These are phyloP conservation scores for Podila epigama DNA, from an alignment of 192 early-diverging fungal species.

Conservation along the genomic window DNA sequence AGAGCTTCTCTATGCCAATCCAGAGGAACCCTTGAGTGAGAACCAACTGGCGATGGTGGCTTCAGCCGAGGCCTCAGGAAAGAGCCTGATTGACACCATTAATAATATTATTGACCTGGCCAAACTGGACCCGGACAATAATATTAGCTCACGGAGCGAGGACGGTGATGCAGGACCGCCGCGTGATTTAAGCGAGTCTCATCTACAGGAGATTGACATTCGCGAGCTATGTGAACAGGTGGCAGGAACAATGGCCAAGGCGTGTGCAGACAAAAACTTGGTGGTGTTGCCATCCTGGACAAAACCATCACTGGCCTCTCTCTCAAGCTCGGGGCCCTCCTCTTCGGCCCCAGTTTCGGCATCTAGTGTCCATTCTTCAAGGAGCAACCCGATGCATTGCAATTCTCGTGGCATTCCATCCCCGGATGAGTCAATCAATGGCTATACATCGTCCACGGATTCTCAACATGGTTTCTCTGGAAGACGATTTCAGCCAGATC, in stretches of 20 bases:
- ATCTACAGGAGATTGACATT: slow-evolving; percentile 20
- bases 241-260: slow-evolving; percentile 21
- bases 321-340: slow-evolving; percentile 3
- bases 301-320: neutral
- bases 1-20: slow-evolving; percentile 47
- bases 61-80: slow-evolving; percentile 50
- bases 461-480: slow-evolving; percentile 4
- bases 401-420: neutral
- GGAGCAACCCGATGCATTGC: neutral
- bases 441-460: slow-evolving; percentile 8
- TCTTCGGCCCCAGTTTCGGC: slow-evolving; percentile 9
- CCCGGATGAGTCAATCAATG: slow-evolving; percentile 8
- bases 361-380: neutral
- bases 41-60: slow-evolving; percentile 38
- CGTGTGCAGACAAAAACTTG: slow-evolving; percentile 25
- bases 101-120: slow-evolving; percentile 36
- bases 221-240: slow-evolving; percentile 32
- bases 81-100: slow-evolving; percentile 24
- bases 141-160: neutral
- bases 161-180: neutral
- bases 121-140: slow-evolving; percentile 25
- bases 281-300: slow-evolving; percentile 13
- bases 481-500: neutral
- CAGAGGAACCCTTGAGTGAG: slow-evolving; percentile 9
- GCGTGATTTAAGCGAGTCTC: slow-evolving; percentile 8